Evolutionary conservation across 768 basidiomycete species (phyloP).

Genomic region (Calvatia gigantea): DNA sequence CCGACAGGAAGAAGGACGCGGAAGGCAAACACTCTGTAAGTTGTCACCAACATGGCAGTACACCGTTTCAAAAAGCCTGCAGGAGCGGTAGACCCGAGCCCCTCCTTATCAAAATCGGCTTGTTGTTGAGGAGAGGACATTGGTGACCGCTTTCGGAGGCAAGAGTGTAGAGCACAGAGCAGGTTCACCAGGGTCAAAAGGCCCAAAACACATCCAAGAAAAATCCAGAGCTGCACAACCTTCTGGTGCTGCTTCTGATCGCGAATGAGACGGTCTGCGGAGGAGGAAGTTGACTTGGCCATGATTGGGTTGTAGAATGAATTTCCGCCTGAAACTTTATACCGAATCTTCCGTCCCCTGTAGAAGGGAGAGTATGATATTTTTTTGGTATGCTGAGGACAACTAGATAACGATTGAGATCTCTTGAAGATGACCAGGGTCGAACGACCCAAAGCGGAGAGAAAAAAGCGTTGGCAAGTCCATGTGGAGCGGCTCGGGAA

Average conservation of each 20-base stretch:
- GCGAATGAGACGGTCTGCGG: conserved; percentile 32
- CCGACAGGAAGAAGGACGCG: conserved; percentile 46
- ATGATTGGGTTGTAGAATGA: not conserved
- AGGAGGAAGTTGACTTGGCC: conserved; percentile 16
- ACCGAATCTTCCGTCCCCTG: conserved; percentile 19
- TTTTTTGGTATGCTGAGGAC: conserved; percentile 15
- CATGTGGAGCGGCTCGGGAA: conserved; percentile 1
- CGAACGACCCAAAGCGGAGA: not conserved
- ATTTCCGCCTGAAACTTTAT: not conserved
- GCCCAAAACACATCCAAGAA: conserved; percentile 33
- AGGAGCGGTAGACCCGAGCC: not conserved
- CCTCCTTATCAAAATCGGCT: not conserved
- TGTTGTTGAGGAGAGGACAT: not conserved
- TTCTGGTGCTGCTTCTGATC: conserved; percentile 31
- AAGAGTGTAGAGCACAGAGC: conserved; percentile 12
- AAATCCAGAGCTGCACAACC: conserved; percentile 38
- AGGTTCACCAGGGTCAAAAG: conserved; percentile 33
- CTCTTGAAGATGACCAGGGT: not conserved
- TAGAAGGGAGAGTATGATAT: conserved; percentile 22
- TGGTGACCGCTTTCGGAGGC: conserved; percentile 3
- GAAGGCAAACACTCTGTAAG: conserved; percentile 47
- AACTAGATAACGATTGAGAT: not conserved
- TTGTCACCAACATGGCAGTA: conserved; percentile 36
- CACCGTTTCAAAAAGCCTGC: conserved; percentile 17
- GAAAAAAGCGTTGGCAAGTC: not conserved